A percentile compares a stretch with the other conserved stretches of the same genome.
Evolutionary conservation across 306 rosid genomes (phyloP).

Genomic region (Cajanus cajan): DNA sequence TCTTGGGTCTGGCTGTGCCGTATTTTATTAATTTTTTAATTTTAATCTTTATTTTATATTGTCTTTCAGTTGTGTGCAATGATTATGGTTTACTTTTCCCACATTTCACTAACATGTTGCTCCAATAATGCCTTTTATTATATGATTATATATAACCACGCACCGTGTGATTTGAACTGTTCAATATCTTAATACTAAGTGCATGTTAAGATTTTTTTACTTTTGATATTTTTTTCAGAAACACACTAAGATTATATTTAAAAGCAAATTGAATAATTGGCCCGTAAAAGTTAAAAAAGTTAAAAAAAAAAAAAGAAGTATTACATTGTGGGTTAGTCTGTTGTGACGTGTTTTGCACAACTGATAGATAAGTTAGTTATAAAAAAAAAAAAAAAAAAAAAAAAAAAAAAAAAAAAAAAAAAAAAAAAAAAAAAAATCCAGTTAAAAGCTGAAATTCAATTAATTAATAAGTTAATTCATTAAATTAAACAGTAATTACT

Average conservation of each 20-base stretch:
- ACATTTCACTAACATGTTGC: slow-evolving; percentile 13
- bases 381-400: too few species aligned
- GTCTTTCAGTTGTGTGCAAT: slow-evolving; percentile 25
- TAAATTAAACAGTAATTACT: not conserved
- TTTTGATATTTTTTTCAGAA: not conserved
- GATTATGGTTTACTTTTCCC: slow-evolving; percentile 21
- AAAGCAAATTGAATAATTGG: not conserved
- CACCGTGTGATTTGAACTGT: not conserved
- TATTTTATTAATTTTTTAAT: not conserved
- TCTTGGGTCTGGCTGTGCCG: not conserved
- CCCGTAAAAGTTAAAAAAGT: too few species aligned
- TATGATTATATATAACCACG: not conserved
- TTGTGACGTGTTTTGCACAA: not conserved
- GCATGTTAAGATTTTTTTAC: not conserved
- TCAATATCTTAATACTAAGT: not conserved
- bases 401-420: too few species aligned
- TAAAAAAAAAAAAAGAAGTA: too few species aligned
- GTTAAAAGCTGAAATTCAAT: not conserved
- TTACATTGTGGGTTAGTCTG: not conserved
- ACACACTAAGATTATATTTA: not conserved
- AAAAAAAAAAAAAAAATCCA: too few species aligned
- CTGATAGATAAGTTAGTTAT: not conserved
- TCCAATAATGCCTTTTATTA: slow-evolving; percentile 16
- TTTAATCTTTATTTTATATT: not conserved
- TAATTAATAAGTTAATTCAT: too few species aligned